These are phyloP conservation scores for Kingdonia uniflora DNA, from an alignment of 164 flowering plant species.

Conservation along the genomic window DNA sequence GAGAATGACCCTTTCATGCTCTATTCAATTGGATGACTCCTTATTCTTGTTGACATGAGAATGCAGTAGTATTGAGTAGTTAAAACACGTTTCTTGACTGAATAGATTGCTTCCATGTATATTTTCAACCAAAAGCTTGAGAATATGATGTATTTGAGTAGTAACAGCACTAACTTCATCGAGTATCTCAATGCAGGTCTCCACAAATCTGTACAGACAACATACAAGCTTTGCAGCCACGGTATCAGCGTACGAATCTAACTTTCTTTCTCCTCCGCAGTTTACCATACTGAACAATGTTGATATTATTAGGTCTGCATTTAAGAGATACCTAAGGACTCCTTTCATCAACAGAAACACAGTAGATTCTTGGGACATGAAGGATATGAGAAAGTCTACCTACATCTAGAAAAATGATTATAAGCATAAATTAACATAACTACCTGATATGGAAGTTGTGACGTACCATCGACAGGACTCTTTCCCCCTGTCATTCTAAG, in stretches of 20 bases:
- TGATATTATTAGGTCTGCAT: too few relatives aligned
- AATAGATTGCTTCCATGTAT: conserved; percentile 21
- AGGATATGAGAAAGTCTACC: too few relatives aligned
- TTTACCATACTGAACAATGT: conserved; percentile 26
- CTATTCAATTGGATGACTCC: conserved; percentile 15
- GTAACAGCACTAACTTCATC: conserved; percentile 23
- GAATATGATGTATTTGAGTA: conserved; percentile 20
- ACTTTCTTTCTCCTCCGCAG: conserved; percentile 7
- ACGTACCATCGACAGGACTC: conserved; percentile 14
- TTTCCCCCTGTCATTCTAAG: conserved; percentile 17
- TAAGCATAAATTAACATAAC: conserved; percentile 26
- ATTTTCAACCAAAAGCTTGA: conserved; percentile 26
- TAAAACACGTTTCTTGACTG: conserved; percentile 17
- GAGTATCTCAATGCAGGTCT: conserved; percentile 32
- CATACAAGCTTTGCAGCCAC: conserved; percentile 22
- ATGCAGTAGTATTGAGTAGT: conserved; percentile 31
- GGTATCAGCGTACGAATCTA: conserved; percentile 5
- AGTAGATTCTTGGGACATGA: too few relatives aligned
- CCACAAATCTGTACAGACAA: conserved; percentile 30
- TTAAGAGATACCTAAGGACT: too few relatives aligned
- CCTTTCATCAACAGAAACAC: too few relatives aligned
- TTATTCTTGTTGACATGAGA: conserved; percentile 17
- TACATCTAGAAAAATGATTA: too few relatives aligned
- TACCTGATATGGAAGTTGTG: conserved; percentile 19
- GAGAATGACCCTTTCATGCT: conserved; percentile 27